These are phyloP conservation scores for Plasmodium fragile DNA, from an alignment of 169 alveolate species.

Conservation along the genomic window DNA sequence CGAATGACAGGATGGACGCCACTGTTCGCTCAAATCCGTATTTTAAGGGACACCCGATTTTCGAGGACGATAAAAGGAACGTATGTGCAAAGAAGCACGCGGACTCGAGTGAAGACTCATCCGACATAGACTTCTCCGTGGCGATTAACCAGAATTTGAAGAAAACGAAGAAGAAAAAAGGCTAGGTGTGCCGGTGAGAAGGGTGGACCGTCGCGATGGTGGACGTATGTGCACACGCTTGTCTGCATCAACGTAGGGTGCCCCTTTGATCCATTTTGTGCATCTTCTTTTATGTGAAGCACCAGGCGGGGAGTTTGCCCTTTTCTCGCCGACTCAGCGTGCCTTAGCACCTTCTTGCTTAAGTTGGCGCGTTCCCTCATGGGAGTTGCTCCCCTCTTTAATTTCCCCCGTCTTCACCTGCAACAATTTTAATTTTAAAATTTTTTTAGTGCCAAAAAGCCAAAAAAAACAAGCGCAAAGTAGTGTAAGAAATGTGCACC, in stretches of 20 bases:
- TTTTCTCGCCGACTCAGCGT: neutral
- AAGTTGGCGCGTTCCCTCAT: neutral
- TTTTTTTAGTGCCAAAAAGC: neutral
- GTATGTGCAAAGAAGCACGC: neutral
- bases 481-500: neutral
- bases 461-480: neutral
- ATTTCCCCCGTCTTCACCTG: neutral
- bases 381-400: neutral
- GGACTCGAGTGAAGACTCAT: constrained; percentile 41
- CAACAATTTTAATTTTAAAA: neutral
- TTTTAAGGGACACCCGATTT: neutral
- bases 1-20: neutral
- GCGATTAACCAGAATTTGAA: constrained; percentile 55
- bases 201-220: neutral
- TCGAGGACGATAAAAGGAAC: neutral
- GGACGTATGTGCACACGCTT: neutral
- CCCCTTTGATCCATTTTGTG: neutral
- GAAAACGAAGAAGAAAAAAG: constrained; percentile 20
- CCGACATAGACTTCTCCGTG: constrained; percentile 65
- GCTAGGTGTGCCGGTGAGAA: neutral
- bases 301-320: neutral
- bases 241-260: neutral
- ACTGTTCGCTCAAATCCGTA: neutral
- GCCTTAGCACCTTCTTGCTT: neutral
- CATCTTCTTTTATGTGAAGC: neutral